A percentile compares a stretch with the other conserved stretches of the same genome.
phyloP scores from a whole-genome alignment of 345 rosid genomes.

The Linum usitatissimum region DNA sequence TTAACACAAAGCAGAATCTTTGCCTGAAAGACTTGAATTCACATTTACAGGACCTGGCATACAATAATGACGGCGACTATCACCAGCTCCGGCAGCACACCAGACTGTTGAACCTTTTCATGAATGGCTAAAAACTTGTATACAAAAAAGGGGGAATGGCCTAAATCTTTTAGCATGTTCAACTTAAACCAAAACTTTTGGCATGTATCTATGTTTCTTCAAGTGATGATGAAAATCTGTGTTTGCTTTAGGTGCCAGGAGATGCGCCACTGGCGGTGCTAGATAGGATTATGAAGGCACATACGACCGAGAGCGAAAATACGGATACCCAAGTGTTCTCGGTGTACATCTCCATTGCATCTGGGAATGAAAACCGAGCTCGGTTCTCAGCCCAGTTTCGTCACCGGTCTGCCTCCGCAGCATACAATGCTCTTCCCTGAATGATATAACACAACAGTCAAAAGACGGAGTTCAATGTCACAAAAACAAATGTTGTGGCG shows the following conservation, averaged over 20 bases:
- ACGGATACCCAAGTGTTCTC: conserved; percentile 89
- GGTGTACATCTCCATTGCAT: conserved; percentile 91
- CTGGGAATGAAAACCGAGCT: conserved; percentile 66
- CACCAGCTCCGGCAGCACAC: background rate
- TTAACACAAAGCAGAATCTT: too few species aligned
- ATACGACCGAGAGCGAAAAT: conserved; percentile 88
- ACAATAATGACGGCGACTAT: background rate
- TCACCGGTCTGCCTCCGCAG: conserved; percentile 80
- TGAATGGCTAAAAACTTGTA: background rate
- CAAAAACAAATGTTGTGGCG: too few species aligned
- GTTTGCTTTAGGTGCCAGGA: conserved; percentile 39
- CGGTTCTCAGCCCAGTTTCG: conserved; percentile 93
- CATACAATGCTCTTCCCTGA: conserved; percentile 79
- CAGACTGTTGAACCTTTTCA: background rate
- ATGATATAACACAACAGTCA: background rate
- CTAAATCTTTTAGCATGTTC: background rate
- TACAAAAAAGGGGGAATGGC: background rate
- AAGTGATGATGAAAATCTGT: background rate
- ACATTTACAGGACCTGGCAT: background rate
- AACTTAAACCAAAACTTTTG: background rate
- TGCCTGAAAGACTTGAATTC: background rate
- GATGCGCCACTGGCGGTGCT: conserved; percentile 44
- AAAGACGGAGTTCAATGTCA: background rate
- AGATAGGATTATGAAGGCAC: conserved; percentile 73
- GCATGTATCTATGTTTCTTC: background rate